Conservation (phyloP, 345 rosid species). For the Microcos paniculata region DNA sequence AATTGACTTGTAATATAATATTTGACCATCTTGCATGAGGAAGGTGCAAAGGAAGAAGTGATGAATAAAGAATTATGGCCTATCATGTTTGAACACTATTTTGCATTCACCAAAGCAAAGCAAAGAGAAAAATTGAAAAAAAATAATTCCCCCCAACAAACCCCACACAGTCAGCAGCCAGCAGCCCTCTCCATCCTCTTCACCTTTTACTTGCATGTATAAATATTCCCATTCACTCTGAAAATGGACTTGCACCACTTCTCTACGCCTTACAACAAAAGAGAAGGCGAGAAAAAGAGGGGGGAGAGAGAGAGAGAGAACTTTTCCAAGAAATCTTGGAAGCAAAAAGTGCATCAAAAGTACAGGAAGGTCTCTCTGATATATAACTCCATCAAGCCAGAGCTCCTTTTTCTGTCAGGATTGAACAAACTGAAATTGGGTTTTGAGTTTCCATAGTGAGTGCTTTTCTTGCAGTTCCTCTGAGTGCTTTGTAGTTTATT, state of each 20-base stretch:
- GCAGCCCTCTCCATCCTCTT: neutral
- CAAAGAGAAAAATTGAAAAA: neutral
- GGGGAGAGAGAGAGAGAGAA: neutral
- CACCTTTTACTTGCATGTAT: neutral
- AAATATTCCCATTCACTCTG: neutral
- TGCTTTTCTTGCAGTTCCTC: neutral
- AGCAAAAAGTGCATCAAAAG: neutral
- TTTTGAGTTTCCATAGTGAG: neutral
- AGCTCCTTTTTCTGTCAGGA: neutral
- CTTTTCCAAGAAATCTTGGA: neutral
- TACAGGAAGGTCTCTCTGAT: no score
- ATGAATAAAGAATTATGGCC: neutral
- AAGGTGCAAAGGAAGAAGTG: neutral
- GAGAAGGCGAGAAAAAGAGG: neutral
- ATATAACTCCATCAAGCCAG: neutral
- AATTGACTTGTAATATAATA: neutral
- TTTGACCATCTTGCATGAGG: neutral
- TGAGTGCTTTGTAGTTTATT: neutral
- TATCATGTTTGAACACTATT: constrained; percentile 13
- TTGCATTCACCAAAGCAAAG: neutral
- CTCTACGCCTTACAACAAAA: neutral
- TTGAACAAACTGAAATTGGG: neutral
- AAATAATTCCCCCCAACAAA: neutral
- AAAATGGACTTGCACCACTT: neutral
- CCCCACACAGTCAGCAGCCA: neutral